Conservation (phyloP, 108 stramenopile genomes). For the Nitzschia putrida region DNA sequence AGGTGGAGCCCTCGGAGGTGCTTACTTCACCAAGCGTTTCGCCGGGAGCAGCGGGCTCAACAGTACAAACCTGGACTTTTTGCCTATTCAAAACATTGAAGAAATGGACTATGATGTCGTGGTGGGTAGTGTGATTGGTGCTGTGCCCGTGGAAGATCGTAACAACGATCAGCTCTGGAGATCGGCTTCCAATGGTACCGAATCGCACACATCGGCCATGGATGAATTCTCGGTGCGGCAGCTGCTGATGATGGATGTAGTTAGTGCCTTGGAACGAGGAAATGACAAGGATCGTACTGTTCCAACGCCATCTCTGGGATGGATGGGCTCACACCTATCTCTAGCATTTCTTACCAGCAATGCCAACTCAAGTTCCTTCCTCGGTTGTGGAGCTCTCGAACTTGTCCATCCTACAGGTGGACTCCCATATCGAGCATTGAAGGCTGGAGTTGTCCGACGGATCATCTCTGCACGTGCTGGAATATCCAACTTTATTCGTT, state of each 20-base stretch:
- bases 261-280: constrained; percentile 71
- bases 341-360: constrained; percentile 78
- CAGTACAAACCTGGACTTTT: constrained; percentile 78
- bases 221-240: constrained; percentile 85
- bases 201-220: constrained; percentile 79
- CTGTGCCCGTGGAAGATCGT: constrained; percentile 75
- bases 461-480: constrained; percentile 75
- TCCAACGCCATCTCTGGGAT: constrained; percentile 77
- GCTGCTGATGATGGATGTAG: constrained; percentile 60
- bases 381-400: constrained; percentile 88
- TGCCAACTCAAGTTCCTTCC: constrained; percentile 67
- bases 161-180: constrained; percentile 86
- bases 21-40: constrained; percentile 72
- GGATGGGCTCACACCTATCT: constrained; percentile 80
- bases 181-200: constrained; percentile 82
- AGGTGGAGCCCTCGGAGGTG: constrained; percentile 69
- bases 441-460: constrained; percentile 59
- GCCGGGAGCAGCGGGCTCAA: constrained; percentile 79
- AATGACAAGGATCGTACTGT: constrained; percentile 54
- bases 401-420: constrained; percentile 82
- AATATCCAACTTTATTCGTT: constrained; percentile 71
- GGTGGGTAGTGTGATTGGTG: constrained; percentile 58
- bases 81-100: constrained; percentile 81
- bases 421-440: constrained; percentile 71
- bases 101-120: constrained; percentile 61